Percentiles rank a stretch among this genome's conserved stretches.
phyloP scores from a whole-genome alignment of 495 filamentous ascomycete genomes.

The Trichoderma reesei region DNA sequence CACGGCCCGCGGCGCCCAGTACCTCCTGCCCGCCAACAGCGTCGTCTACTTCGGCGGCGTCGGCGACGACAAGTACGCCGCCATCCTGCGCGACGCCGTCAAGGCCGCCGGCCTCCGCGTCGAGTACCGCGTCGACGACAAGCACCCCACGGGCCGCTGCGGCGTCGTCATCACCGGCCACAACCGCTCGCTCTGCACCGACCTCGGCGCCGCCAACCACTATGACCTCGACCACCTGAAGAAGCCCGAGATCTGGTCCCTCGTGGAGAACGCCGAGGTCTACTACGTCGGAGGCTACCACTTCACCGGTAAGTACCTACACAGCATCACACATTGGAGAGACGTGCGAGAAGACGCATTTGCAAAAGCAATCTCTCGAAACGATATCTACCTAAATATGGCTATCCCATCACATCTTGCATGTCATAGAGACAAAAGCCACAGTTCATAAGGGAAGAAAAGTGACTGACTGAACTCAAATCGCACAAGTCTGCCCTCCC shows the following conservation, averaged over 20 bases:
- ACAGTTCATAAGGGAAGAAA: no score
- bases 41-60: constrained; percentile 90
- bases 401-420: no score
- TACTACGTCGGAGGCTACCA: constrained; percentile 90
- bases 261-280: constrained; percentile 75
- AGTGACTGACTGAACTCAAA: no score
- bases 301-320: constrained; percentile 32
- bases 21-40: constrained; percentile 78
- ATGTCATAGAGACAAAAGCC: no score
- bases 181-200: constrained; percentile 86
- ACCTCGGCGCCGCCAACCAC: constrained; percentile 91
- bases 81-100: constrained; percentile 66
- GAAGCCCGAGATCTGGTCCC: constrained; percentile 78
- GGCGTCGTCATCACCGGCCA: constrained; percentile 94
- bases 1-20: constrained; percentile 93
- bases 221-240: constrained; percentile 94
- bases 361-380: background rate
- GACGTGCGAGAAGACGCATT: background rate
- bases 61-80: constrained; percentile 83
- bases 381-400: background rate
- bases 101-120: constrained; percentile 76
- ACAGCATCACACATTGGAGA: background rate
- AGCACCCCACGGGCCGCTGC: constrained; percentile 79
- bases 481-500: constrained; percentile 60
- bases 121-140: constrained; percentile 84